Evolutionary conservation across 306 rosid species (phyloP).

Genomic region (Amphicarpaea edgeworthii): DNA sequence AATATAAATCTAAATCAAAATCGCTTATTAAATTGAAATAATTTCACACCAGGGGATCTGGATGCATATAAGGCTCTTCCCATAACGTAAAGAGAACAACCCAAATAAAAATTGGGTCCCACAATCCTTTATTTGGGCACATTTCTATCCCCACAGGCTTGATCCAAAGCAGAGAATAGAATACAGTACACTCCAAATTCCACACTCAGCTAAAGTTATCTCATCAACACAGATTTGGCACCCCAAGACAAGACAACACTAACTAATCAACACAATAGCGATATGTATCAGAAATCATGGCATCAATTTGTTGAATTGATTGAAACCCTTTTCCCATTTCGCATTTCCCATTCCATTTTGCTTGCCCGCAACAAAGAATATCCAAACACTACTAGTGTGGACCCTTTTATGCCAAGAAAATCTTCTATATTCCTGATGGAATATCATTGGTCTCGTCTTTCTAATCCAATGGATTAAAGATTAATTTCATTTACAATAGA

Average conservation of each 20-base stretch:
- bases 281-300: slow-evolving; percentile 17
- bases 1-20: no score
- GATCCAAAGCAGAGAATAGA: background rate
- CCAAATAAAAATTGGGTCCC: slow-evolving; percentile 3
- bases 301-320: slow-evolving; percentile 28
- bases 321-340: slow-evolving; percentile 1
- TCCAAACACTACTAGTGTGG: slow-evolving; percentile 31
- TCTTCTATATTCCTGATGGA: no score
- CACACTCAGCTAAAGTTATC: slow-evolving; percentile 19
- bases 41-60: no score
- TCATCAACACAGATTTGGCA: background rate
- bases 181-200: background rate
- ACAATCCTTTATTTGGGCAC: background rate
- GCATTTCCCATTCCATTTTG: no score
- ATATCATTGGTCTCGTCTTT: no score
- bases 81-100: slow-evolving; percentile 6
- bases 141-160: background rate
- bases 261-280: background rate
- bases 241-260: background rate
- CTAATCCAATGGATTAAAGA: no score
- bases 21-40: no score
- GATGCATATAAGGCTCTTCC: no score
- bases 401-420: slow-evolving; percentile 44
- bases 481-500: no score
- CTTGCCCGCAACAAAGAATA: slow-evolving; percentile 3